These are phyloP conservation scores for Yarrowia sp. DNA, from an alignment of 805 yeast genomes.

Conservation along the genomic window DNA sequence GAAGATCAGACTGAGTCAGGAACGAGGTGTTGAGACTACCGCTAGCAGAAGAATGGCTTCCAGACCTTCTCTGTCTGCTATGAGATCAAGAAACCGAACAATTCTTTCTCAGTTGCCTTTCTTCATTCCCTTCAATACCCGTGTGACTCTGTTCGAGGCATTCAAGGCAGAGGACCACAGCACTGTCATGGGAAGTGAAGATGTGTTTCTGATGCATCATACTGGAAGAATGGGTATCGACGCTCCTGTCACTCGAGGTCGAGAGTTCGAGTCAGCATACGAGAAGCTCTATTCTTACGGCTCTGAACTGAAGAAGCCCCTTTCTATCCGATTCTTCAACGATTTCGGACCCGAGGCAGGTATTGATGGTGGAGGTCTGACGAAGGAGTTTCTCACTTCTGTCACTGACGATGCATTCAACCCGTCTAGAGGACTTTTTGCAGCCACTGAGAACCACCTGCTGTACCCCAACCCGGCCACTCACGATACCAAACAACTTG, in stretches of 20 bases:
- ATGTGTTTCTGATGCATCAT: conserved; percentile 22
- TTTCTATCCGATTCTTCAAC: conserved; percentile 72
- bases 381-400: conserved; percentile 85
- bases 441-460: conserved; percentile 60
- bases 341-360: conserved; percentile 86
- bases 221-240: conserved; percentile 44
- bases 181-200: conserved; percentile 16
- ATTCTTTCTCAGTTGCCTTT: conserved; percentile 75
- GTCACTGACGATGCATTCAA: conserved; percentile 73
- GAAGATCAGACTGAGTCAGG: conserved; percentile 47
- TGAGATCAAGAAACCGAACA: conserved; percentile 51
- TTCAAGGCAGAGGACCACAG: conserved; percentile 61
- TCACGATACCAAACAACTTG: conserved; percentile 50
- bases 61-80: conserved; percentile 10
- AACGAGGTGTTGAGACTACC: conserved; percentile 22
- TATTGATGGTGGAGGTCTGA: conserved; percentile 95
- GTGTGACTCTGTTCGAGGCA: conserved; percentile 75
- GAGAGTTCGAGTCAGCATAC: conserved; percentile 77
- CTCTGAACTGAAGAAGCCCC: conserved; percentile 60
- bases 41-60: conserved; percentile 2
- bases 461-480: conserved; percentile 76
- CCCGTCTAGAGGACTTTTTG: conserved; percentile 52
- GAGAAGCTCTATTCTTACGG: conserved; percentile 63
- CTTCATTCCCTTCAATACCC: conserved; percentile 73
- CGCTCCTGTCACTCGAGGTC: conserved; percentile 72